A percentile compares a stretch with the other conserved stretches of the same genome.
Evolutionary conservation across 106 monocot genomes (phyloP).

Genomic region (Phalaenopsis aphrodite): DNA sequence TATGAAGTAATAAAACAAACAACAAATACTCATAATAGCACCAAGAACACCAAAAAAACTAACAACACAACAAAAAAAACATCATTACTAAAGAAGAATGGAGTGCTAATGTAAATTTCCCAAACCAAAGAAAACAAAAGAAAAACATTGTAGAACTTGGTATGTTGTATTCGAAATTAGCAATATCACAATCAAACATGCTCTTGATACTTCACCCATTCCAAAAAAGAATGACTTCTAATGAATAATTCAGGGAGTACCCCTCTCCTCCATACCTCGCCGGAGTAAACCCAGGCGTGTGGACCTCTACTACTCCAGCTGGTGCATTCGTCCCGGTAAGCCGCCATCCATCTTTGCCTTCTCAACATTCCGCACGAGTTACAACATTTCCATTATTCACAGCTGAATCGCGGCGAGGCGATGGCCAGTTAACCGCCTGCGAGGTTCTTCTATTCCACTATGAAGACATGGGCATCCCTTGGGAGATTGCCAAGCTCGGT

Average conservation of each 20-base stretch:
- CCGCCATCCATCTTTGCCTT: not conserved
- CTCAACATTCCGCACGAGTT: not conserved
- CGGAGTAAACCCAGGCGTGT: slow-evolving; percentile 77
- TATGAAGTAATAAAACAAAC: too few species aligned
- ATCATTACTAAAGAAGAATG: too few species aligned
- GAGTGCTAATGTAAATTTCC: too few species aligned
- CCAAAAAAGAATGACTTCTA: too few species aligned
- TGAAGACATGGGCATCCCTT: slow-evolving; percentile 96
- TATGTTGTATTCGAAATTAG: too few species aligned
- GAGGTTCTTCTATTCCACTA: slow-evolving; percentile 90
- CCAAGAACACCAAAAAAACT: too few species aligned
- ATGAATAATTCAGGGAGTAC: slow-evolving; percentile 50
- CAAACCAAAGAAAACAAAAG: too few species aligned
- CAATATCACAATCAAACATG: too few species aligned
- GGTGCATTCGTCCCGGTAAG: slow-evolving; percentile 84
- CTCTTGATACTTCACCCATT: too few species aligned
- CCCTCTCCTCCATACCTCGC: slow-evolving; percentile 46
- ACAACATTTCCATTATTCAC: not conserved
- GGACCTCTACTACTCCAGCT: slow-evolving; percentile 87
- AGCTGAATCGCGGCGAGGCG: slow-evolving; percentile 71
- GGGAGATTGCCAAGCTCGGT: slow-evolving; percentile 87
- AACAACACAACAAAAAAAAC: too few species aligned
- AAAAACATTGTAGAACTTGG: too few species aligned
- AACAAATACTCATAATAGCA: too few species aligned
- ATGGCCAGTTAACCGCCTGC: slow-evolving; percentile 66